phyloP scores from a whole-genome alignment of 2,329 filamentous ascomycete species.

The Paradendryphiella salina region DNA sequence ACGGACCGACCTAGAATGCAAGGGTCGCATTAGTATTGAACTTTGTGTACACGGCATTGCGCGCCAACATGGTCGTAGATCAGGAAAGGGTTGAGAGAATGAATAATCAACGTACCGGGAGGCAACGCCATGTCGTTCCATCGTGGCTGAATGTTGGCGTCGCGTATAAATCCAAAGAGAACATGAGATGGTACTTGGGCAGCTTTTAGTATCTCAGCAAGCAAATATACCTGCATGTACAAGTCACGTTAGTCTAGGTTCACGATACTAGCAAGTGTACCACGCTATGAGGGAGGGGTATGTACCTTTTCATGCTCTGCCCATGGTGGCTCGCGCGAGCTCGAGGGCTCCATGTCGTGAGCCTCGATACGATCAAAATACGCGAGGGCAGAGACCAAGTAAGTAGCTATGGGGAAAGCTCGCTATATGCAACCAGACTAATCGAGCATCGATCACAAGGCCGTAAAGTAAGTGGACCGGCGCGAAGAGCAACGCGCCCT shows the following conservation, averaged over 20 bases:
- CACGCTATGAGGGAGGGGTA: slow-evolving; percentile 14
- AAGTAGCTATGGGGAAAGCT: slow-evolving; percentile 35
- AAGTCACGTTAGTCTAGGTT: slow-evolving; percentile 13
- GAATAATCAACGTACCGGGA: slow-evolving; percentile 47
- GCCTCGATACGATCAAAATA: slow-evolving; percentile 16
- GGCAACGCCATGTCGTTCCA: slow-evolving; percentile 57
- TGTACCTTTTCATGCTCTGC: slow-evolving; percentile 54
- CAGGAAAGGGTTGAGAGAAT: not conserved
- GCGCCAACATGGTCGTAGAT: not conserved
- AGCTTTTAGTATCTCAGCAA: slow-evolving; percentile 58
- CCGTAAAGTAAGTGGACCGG: slow-evolving; percentile 39
- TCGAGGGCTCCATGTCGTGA: slow-evolving; percentile 47
- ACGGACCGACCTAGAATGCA: slow-evolving; percentile 41
- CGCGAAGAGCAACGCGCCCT: slow-evolving; percentile 35
- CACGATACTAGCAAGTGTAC: slow-evolving; percentile 1
- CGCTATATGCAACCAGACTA: slow-evolving; percentile 41
- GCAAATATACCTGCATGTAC: slow-evolving; percentile 45
- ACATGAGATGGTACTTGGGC: slow-evolving; percentile 50
- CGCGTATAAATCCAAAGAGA: slow-evolving; percentile 51
- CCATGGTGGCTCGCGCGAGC: slow-evolving; percentile 48
- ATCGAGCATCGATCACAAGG: slow-evolving; percentile 44
- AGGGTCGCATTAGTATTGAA: slow-evolving; percentile 15
- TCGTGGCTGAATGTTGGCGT: slow-evolving; percentile 50
- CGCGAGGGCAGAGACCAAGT: slow-evolving; percentile 35
- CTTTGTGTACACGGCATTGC: not conserved